Evolutionary conservation across 2,329 filamentous ascomycete species (phyloP).

Genomic region (Ophiocordyceps sinensis): DNA sequence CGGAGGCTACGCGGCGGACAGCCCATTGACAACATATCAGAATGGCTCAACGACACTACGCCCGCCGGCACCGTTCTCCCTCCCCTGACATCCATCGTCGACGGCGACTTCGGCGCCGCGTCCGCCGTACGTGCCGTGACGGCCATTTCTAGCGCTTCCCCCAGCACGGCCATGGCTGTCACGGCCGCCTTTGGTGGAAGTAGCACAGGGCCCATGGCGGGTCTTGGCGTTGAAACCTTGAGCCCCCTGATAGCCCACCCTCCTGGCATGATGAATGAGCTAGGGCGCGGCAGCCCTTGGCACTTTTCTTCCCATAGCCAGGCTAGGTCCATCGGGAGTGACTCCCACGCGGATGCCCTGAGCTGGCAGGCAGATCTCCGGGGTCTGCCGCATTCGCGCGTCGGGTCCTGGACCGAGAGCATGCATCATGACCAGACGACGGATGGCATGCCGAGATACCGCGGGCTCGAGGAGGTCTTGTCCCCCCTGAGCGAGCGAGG

Average conservation of each 20-base stretch:
- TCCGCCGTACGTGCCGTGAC: constrained; percentile 4
- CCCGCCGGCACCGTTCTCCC: constrained; percentile 13
- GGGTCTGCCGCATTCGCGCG: constrained; percentile 26
- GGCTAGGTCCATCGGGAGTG: constrained; percentile 28
- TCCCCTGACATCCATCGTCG: constrained; percentile 9
- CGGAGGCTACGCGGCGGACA: constrained; percentile 38
- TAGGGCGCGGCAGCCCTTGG: constrained; percentile 33
- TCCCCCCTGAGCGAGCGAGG: constrained; percentile 29
- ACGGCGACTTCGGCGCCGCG: constrained; percentile 4
- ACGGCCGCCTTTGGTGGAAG: constrained; percentile 11
- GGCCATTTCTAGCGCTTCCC: background rate
- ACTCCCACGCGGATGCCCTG: constrained; percentile 31
- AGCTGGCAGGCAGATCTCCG: constrained; percentile 27
- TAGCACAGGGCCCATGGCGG: constrained; percentile 12
- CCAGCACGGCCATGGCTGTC: background rate
- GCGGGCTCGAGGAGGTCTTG: constrained; percentile 32
- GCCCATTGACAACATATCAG: constrained; percentile 37
- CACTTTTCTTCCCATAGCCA: constrained; percentile 31
- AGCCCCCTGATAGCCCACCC: constrained; percentile 15
- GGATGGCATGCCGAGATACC: constrained; percentile 19
- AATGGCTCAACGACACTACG: constrained; percentile 29
- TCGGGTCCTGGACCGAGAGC: constrained; percentile 35
- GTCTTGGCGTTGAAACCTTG: constrained; percentile 13
- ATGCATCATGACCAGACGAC: constrained; percentile 19
- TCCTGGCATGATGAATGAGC: constrained; percentile 19